Evolutionary conservation across 129 eudicot genomes (phyloP), one percentile per base, ranked within the genome.

Genomic region (Saposhnikovia divaricata): DNA sequence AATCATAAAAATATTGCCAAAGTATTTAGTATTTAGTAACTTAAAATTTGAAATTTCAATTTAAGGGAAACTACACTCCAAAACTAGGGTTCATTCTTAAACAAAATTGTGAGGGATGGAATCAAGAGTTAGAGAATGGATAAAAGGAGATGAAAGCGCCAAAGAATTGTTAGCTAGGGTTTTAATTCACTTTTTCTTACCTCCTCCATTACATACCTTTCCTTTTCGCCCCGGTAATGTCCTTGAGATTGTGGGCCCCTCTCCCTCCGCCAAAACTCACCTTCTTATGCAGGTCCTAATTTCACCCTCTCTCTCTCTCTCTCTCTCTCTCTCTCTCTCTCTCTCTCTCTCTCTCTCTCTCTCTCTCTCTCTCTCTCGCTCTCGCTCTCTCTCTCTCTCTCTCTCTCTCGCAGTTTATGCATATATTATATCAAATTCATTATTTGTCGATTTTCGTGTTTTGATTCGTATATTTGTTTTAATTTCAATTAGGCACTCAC

Each of bases 251-350:
- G 78, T 70, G 28, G 98, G 98, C 48, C 96, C 98, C 25, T 83
- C 97, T 83, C 89, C 97, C 53, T 92, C 97, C 23, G 91, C 97
- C 76, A 94, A 92, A 87, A 86, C 97, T 69, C 91, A 87, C 75
- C 85, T 90, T 81, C 85, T 94, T 59, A 82, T 87, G 16, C 96
- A 94, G 90, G 93, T 86, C 5, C 6, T n/a, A 23, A 1, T 38
- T 14, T 34, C n/a, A 1, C 14, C 2, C 74, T 6, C 74, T 15
- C 44, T 68, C 18, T 37, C 42, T 27, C 37, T 65, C 72, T 25
- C 68, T 59, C 27, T 45, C 47, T 45, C 47, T 45, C 47, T 45
- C 47, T 45, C 47, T 45, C 47, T 45, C 47, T 45, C 47, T 45
- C 47, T 45, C 47, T 44, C 47, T 9, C 47, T 8, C 47, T 44